A percentile compares a stretch with the other conserved stretches of the same genome.
Evolutionary conservation across 352 stramenopile species (phyloP).

Genomic region (Phytophthora meadii): DNA sequence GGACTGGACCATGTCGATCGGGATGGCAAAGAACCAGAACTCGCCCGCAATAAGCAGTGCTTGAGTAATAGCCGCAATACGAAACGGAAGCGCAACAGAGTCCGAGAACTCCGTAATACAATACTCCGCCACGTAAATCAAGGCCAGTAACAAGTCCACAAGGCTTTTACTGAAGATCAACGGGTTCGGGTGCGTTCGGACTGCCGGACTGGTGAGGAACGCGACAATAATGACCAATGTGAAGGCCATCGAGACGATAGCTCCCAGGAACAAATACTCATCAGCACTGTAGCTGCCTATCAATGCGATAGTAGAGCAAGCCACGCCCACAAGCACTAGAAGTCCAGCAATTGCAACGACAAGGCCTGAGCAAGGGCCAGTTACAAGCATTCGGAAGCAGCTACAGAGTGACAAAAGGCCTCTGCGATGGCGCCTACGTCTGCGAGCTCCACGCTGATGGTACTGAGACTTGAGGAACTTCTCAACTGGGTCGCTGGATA

Average conservation of each 20-base stretch:
- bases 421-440: constrained; percentile 5
- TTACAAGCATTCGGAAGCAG: constrained; percentile 30
- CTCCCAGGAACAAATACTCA: constrained; percentile 76
- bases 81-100: constrained; percentile 64
- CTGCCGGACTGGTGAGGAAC: constrained; percentile 62
- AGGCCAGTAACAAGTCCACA: constrained; percentile 75
- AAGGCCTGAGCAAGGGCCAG: constrained; percentile 35
- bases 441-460: constrained; percentile 7
- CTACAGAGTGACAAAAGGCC: constrained; percentile 28
- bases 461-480: constrained; percentile 39
- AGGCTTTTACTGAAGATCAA: constrained; percentile 90
- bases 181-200: constrained; percentile 79
- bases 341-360: constrained; percentile 43
- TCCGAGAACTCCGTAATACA: constrained; percentile 68
- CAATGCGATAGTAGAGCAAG: constrained; percentile 43
- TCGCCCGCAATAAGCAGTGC: constrained; percentile 84
- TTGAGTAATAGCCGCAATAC: constrained; percentile 72
- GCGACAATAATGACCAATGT: constrained; percentile 78
- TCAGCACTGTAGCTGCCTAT: constrained; percentile 48
- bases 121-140: constrained; percentile 84
- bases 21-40: constrained; percentile 92
- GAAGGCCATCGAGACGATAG: constrained; percentile 73
- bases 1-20: constrained; percentile 89
- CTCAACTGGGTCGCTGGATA: constrained; percentile 61
- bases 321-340: constrained; percentile 48